Evolutionary conservation across 1,139 yeast genomes (phyloP).

Genomic region (Saccharomyces hybrid): DNA sequence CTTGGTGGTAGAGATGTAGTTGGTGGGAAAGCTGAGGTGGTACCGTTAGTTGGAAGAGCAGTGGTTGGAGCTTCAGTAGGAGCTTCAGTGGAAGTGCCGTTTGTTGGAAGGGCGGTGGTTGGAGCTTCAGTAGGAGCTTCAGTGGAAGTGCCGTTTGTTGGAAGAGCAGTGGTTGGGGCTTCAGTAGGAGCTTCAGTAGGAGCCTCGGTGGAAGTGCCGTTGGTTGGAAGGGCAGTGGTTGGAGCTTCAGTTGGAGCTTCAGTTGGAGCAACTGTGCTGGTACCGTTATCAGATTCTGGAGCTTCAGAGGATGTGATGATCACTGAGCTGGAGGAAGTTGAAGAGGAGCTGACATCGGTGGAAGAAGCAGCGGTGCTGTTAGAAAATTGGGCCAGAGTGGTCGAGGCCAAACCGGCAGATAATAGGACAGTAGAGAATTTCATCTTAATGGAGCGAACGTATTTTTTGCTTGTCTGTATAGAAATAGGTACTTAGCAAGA

Average conservation of each 20-base stretch:
- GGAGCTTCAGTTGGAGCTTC: constrained; percentile 3
- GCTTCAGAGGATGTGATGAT: not conserved
- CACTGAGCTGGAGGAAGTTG: not conserved
- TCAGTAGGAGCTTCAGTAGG: constrained; percentile 5
- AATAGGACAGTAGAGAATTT: too few species aligned
- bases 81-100: not conserved
- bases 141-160: not conserved
- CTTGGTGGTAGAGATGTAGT: not conserved
- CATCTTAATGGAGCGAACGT: too few species aligned
- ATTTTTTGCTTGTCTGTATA: too few species aligned
- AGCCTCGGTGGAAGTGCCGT: not conserved
- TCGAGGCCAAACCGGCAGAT: too few species aligned
- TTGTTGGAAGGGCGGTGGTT: not conserved
- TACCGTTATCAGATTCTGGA: constrained; percentile 1
- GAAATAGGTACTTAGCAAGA: too few species aligned
- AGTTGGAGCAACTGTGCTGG: constrained; percentile 2
- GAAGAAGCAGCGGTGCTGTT: too few species aligned
- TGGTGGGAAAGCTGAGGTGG: constrained; percentile 1
- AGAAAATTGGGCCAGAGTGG: too few species aligned
- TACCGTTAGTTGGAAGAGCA: constrained; percentile 4
- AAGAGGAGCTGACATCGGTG: not conserved
- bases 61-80: not conserved
- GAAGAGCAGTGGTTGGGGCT: constrained; percentile 1
- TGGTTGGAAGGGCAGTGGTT: not conserved
- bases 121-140: constrained; percentile 3